Percentiles rank a stretch among this genome's conserved stretches.
phyloP scores from a whole-genome alignment of 1,284 basidiomycete species.

The Mycosarcoma mackinlayi region DNA sequence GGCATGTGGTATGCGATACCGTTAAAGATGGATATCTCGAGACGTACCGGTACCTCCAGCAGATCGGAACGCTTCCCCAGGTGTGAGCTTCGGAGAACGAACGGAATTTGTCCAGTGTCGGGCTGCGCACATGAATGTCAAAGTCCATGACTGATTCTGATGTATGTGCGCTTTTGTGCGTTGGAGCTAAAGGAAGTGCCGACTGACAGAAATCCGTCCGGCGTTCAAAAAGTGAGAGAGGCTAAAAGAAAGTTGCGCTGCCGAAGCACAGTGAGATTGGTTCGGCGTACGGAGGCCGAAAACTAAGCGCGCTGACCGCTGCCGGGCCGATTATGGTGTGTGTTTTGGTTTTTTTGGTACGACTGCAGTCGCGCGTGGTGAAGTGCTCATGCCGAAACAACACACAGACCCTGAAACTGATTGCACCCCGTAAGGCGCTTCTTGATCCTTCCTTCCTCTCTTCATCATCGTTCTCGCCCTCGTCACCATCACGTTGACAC shows the following conservation, averaged over 20 bases:
- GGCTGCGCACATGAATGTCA: too few species aligned
- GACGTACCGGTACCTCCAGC: slow-evolving; percentile 40
- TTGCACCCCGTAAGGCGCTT: background rate
- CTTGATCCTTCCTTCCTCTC: background rate
- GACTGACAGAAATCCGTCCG: too few species aligned
- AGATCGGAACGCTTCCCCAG: slow-evolving; percentile 40
- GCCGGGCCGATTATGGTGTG: background rate
- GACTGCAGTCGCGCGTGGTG: background rate
- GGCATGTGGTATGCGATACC: slow-evolving; percentile 34
- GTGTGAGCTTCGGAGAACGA: slow-evolving; percentile 4
- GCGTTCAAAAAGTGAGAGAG: too few species aligned
- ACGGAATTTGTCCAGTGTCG: background rate
- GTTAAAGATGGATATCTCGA: slow-evolving; percentile 46
- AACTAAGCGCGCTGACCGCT: background rate
- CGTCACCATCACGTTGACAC: background rate
- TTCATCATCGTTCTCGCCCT: background rate
- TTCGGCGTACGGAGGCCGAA: background rate
- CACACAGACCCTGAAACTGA: slow-evolving; percentile 2
- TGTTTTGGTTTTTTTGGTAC: background rate
- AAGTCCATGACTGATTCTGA: too few species aligned
- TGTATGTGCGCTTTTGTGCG: too few species aligned
- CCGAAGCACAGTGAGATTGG: background rate
- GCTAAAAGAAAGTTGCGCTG: background rate
- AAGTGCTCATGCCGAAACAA: too few species aligned
- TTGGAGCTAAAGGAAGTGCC: too few species aligned